Evolutionary conservation across 148 eudicot genomes (phyloP).

Genomic region (Nyssa sinensis): DNA sequence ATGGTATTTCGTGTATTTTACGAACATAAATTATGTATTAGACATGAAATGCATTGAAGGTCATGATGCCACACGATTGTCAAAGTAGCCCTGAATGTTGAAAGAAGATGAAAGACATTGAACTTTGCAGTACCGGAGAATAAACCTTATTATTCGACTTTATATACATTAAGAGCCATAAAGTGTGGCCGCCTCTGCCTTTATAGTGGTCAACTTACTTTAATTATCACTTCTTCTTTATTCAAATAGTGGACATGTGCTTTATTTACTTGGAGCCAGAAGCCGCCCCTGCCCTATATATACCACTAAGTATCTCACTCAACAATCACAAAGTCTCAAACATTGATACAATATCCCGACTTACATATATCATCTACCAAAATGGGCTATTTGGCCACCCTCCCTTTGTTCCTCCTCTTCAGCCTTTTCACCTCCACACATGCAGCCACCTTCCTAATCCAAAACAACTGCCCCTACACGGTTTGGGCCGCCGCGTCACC

Average conservation of each 20-base stretch:
- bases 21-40: no score
- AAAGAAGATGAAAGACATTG: no score
- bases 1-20: no score
- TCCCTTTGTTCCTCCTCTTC: slow-evolving; percentile 15
- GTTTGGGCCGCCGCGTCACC: slow-evolving; percentile 58
- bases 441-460: slow-evolving; percentile 39
- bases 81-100: no score
- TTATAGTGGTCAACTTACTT: not conserved
- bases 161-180: not conserved
- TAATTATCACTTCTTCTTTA: no score
- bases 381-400: slow-evolving; percentile 2
- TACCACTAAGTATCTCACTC: not conserved
- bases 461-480: slow-evolving; percentile 50
- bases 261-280: slow-evolving; percentile 11
- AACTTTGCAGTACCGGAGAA: no score
- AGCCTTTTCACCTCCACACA: slow-evolving; percentile 19
- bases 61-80: no score
- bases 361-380: not conserved
- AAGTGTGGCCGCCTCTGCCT: not conserved
- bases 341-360: not conserved
- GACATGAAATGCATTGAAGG: no score
- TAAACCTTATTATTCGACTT: no score
- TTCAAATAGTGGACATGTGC: not conserved
- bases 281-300: slow-evolving; percentile 9
- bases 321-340: not conserved